Base-by-base conservation (phyloP, 768 basidiomycete genomes). In the Suillus decipiens region DNA sequence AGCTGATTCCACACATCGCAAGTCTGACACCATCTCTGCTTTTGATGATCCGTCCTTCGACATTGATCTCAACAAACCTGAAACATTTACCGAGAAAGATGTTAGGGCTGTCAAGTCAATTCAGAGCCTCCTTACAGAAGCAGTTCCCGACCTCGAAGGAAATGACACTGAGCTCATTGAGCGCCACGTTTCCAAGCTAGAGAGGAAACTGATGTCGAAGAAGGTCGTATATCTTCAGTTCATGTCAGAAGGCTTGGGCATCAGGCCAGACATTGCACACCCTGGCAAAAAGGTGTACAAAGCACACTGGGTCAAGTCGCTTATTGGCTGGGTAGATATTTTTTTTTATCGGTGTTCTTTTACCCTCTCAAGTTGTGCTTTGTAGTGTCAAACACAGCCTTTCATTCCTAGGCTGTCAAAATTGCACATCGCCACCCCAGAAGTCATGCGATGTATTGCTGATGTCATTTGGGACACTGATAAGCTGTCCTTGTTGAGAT, bases 301-400 rank as follows among this genome's bases (percentile, higher is more conserved):
- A 33, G 24, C 37, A 31, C 59, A 64, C 9, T 66, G 63, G 65
- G 60, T 54, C 12, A 57, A 61, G 1, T 59, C 60, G 12, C 33
- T 66, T 17, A 57, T 55, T 9, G 51, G 34, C n/a, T 66, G 65
- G 62, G 65, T 70, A n/a, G 5, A 11, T 43, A 43, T 6, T 43
- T 43, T 43, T 14, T 43, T 19, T 19, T 43, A n/a, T n/a, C 12
- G 42, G 42, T 8, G 42, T 43, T 43, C 5, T 43, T 8, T 1
- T 43, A 43, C 42, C 42, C 42, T 43, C 19, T 43, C 6, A 43
- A 43, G 17, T 4, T 2, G 3, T 19, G 6, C 19, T 5, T 9
- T 19, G 6, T 43, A 43, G 42, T 11, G 17, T 43, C 17, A 19
- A 43, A 43, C 42, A 1, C 5, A 43, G 12, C 42, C 42, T 43